Conservation (phyloP, 2,329 filamentous ascomycete species). For the Stemphylium beticola region DNA sequence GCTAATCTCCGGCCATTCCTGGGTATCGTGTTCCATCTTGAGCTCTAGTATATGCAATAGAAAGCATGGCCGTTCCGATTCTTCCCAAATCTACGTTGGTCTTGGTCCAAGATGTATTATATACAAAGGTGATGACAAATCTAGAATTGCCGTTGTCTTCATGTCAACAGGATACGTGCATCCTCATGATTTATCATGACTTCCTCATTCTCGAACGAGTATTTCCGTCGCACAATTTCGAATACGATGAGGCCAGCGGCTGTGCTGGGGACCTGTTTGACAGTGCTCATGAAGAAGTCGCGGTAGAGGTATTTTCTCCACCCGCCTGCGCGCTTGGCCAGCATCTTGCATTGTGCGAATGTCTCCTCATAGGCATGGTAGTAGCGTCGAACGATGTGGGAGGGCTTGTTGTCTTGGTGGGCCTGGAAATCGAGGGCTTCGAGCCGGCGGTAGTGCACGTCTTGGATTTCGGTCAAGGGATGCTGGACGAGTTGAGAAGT, state of each 20-base stretch:
- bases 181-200: slow-evolving; percentile 63
- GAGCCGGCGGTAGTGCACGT: slow-evolving; percentile 74
- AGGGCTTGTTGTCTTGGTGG: slow-evolving; percentile 41
- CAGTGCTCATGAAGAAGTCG: slow-evolving; percentile 74
- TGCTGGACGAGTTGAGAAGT: slow-evolving; percentile 73
- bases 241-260: slow-evolving; percentile 80
- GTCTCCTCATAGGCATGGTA: slow-evolving; percentile 75
- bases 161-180: slow-evolving; percentile 70
- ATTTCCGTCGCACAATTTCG: slow-evolving; percentile 75
- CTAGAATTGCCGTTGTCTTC: not conserved
- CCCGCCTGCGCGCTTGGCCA: slow-evolving; percentile 65
- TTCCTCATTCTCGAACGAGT: slow-evolving; percentile 67
- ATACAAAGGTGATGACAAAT: not conserved
- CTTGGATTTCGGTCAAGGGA: slow-evolving; percentile 72
- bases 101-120: not conserved
- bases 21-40: too few species aligned
- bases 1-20: too few species aligned
- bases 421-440: slow-evolving; percentile 71
- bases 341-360: slow-evolving; percentile 63
- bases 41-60: too few species aligned
- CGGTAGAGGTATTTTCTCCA: slow-evolving; percentile 70
- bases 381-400: slow-evolving; percentile 63
- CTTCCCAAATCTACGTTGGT: too few species aligned
- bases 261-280: slow-evolving; percentile 77
- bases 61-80: too few species aligned